Percentiles rank a stretch among this genome's conserved stretches.
Conservation (phyloP, 2,329 filamentous ascomycete genomes). For the Exophiala spinifera region DNA sequence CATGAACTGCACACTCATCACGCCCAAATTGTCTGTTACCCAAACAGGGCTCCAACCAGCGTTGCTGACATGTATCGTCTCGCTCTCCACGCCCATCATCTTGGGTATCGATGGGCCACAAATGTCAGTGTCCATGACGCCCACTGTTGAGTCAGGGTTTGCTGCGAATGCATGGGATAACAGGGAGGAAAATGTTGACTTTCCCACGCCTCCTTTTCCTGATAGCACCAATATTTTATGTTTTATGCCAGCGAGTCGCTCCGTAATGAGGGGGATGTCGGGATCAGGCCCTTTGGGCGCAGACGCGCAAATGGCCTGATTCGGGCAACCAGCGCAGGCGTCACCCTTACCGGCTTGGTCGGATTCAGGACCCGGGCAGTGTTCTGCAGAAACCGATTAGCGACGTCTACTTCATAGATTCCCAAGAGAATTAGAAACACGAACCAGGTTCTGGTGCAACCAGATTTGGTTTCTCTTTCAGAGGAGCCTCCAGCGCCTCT, state of each 20-base stretch:
- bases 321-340: constrained; percentile 91
- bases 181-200: constrained; percentile 87
- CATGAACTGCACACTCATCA: constrained; percentile 99
- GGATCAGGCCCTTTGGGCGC: constrained; percentile 94
- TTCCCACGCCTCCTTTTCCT: constrained; percentile 95
- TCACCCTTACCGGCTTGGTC: constrained; percentile 61
- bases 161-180: constrained; percentile 85
- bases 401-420: neutral
- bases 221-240: constrained; percentile 93
- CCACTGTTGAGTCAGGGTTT: constrained; percentile 74
- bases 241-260: constrained; percentile 73
- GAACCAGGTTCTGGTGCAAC: constrained; percentile 83
- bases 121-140: constrained; percentile 97
- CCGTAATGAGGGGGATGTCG: constrained; percentile 83
- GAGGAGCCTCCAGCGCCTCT: constrained; percentile 70
- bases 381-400: constrained; percentile 52
- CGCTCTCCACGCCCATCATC: constrained; percentile 86
- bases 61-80: constrained; percentile 87
- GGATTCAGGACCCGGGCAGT: constrained; percentile 78
- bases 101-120: constrained; percentile 95
- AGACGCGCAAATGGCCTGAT: constrained; percentile 91
- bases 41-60: constrained; percentile 93
- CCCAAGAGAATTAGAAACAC: constrained; percentile 12
- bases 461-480: constrained; percentile 76
- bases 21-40: constrained; percentile 88